Base-by-base conservation (phyloP, 2,329 filamentous ascomycete species). In the Colletotrichum sidae region DNA sequence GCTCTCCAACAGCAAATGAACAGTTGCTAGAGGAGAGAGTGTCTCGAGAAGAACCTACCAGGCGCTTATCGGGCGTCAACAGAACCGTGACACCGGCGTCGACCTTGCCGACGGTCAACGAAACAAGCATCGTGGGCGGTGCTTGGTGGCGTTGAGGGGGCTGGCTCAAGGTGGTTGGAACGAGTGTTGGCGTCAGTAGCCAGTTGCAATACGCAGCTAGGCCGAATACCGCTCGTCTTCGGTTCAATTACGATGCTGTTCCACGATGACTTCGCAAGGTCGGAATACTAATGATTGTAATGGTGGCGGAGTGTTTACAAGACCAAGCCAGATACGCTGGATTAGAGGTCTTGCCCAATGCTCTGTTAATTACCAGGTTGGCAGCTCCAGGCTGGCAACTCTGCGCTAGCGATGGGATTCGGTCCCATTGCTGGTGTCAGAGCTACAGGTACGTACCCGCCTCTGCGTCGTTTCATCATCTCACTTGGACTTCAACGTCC, bases 51-150 rank as follows among this genome's bases (percentile, higher is more conserved):
- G 50, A 67, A 79, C 90, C 75, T 88, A 97, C 95, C 73, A 99
- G 86, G 76, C 96, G 91, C 81, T 98, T 98, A 80, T 99, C 96
- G 76, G 97, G 92, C 52, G 96, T 99, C 75, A 99, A 84, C 60
- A 99, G 90, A 68, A 99, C 96, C 54, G 96, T 97, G 76, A 99
- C 95, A 80, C 96, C 96, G 74, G 96, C 96, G 81, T 99, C 96
- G 81, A 99, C 96, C 84, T 99, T 99, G 84, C 96, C 96, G 80
- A 99, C 96, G 55, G 95, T 98, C 77, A 99, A 87, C 71, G 96
- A 98, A 81, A 99, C 93, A 75, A 98, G 87, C 96, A 99, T 98
- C 55, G 77, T 86, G 72, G 34, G 47, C 15, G 53, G 41, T 49
- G 52, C 47, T 56, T 47, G 37, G 39, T 55, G 45, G 51, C 47